Base-by-base conservation (phyloP, 1,284 basidiomycete genomes). In the Caloboletus firmus region DNA sequence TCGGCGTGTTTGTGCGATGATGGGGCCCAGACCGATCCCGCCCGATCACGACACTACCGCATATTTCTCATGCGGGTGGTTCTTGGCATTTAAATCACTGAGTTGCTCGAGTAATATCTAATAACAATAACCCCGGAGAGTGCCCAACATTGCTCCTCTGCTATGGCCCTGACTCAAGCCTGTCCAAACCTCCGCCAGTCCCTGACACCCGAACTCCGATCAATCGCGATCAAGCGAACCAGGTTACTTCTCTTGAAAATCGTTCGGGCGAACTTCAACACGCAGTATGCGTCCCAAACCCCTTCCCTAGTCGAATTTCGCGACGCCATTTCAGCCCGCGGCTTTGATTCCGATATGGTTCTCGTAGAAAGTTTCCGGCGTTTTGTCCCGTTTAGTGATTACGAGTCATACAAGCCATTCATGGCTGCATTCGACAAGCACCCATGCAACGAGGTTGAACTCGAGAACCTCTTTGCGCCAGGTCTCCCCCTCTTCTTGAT, bases 381-480 rank as follows among this genome's bases (percentile, higher is more conserved):
- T 15, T 28, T 20, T 11, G 48, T 61, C 15, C 57, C 60, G 6
- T 45, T 61, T 13, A 54, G 45, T 5, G 39, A 37, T 12, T 61
- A 61, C 36, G 46, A 52, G 3, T 18, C 51, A 9, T 61, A 61
- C 49, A 39, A 52, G 18, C 57, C 60, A 8, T 59, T 59, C 44
- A 45, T 56, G 5, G 18, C 18, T 9, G 37, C 20, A 34, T 59
- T 62, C 40, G 31, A 62, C 5, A 40, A 51, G 17, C 31, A 24
- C 2, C 49, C 40, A 32, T 62, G 55, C 36, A 51, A 60, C 35
- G 44, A 52, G 26, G 31, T 37, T 10, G 52, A 57, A 2, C 20
- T 62, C 13, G 30, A 43, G n/a, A 51, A 62, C 35, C 49, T 62
- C n/a, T 49, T 62, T n/a, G 43, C 60, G 2, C 60, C 58, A 1